Percentiles rank a stretch among this genome's conserved stretches.
These are phyloP conservation scores for Yarrowia sp. DNA, from an alignment of 805 yeast species.

Conservation along the genomic window DNA sequence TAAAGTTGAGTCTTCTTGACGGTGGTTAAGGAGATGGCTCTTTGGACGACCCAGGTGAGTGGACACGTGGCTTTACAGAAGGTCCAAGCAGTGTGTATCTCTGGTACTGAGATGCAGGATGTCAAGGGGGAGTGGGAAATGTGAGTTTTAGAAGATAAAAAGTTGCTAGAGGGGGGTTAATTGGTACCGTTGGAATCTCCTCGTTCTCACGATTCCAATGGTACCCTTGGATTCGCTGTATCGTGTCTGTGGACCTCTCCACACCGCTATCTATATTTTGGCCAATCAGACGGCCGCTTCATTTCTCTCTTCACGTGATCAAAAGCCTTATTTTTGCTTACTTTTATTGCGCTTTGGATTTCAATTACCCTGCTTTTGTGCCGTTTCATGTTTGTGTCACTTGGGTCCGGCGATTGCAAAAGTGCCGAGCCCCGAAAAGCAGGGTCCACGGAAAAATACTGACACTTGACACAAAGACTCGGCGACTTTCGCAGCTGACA, in stretches of 20 bases:
- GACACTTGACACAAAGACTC: not conserved
- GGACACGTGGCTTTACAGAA: slow-evolving; percentile 4
- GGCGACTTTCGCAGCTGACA: no score
- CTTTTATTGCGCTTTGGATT: not conserved
- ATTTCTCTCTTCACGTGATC: not conserved
- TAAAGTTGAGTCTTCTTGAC: not conserved
- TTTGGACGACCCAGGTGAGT: not conserved
- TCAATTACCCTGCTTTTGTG: slow-evolving; percentile 8
- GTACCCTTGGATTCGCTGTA: not conserved
- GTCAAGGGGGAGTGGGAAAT: no score
- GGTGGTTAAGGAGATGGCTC: not conserved
- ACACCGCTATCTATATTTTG: no score
- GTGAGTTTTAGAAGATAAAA: no score
- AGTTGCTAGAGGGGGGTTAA: no score
- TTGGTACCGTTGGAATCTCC: not conserved
- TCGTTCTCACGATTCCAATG: not conserved
- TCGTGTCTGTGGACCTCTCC: no score
- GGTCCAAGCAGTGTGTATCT: no score
- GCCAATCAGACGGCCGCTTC: not conserved
- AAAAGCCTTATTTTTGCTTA: not conserved
- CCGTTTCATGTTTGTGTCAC: slow-evolving; percentile 16
- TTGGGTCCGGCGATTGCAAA: not conserved
- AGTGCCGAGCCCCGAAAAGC: slow-evolving; percentile 10
- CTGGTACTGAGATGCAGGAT: no score
- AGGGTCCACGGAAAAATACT: slow-evolving; percentile 18